A percentile compares a stretch with the other conserved stretches of the same genome.
These are phyloP conservation scores for Prunus padus DNA, from an alignment of 306 rosid species.

Conservation along the genomic window DNA sequence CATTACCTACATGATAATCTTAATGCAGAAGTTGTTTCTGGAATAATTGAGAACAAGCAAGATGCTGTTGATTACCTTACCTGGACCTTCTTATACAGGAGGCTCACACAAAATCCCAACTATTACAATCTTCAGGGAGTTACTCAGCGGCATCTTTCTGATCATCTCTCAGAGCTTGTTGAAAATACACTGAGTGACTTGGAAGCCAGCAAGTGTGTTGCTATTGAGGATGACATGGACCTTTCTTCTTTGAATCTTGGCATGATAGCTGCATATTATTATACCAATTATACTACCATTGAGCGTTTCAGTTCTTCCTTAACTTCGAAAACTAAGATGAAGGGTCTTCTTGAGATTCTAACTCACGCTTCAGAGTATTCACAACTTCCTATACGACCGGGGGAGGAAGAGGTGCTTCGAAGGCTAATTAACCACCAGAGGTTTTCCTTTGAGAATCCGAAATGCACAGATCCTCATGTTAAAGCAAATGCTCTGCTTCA, in stretches of 20 bases:
- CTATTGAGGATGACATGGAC: constrained; percentile 78
- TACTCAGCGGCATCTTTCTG: constrained; percentile 90
- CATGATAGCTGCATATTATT: constrained; percentile 82
- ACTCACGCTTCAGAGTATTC: constrained; percentile 89
- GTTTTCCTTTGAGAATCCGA: constrained; percentile 76
- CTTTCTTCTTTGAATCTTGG: constrained; percentile 90
- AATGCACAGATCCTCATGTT: constrained; percentile 78
- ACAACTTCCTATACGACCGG: constrained; percentile 79
- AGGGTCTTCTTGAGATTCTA: constrained; percentile 85
- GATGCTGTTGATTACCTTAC: constrained; percentile 94
- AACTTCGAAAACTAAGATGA: constrained; percentile 83
- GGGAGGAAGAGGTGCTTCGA: constrained; percentile 83
- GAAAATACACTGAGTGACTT: constrained; percentile 79
- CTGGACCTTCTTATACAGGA: constrained; percentile 93
- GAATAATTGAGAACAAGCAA: constrained; percentile 83
- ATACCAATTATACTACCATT: constrained; percentile 80
- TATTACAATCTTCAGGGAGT: constrained; percentile 96
- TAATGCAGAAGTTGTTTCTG: constrained; percentile 84
- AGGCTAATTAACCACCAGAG: constrained; percentile 89
- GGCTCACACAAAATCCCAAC: constrained; percentile 93
- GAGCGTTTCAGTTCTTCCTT: constrained; percentile 84
- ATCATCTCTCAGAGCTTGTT: constrained; percentile 87
- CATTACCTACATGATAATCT: constrained; percentile 83
- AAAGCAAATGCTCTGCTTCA: constrained; percentile 89
- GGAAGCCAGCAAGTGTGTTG: constrained; percentile 79